Evolutionary conservation across 106 monocot genomes (phyloP).

Genomic region (Phalaenopsis equestris): DNA sequence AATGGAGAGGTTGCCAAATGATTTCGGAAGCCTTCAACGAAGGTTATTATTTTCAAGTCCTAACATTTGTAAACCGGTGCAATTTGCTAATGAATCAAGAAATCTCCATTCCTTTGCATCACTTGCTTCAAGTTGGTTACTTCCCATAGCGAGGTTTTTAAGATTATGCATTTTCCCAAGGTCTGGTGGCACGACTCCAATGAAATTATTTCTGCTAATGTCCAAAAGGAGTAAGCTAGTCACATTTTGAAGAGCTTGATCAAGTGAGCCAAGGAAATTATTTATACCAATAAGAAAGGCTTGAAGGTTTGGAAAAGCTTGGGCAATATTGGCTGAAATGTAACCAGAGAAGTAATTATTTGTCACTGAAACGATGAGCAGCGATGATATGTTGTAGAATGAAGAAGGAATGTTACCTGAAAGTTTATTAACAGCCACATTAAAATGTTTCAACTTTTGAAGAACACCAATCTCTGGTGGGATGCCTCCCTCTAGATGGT

Average conservation of each 20-base stretch:
- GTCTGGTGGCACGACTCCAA: conserved; percentile 11
- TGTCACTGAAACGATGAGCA: conserved; percentile 10
- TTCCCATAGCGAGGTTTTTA: background rate
- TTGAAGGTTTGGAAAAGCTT: background rate
- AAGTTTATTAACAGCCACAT: background rate
- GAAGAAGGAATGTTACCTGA: conserved; percentile 24
- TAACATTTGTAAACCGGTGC: too few species aligned
- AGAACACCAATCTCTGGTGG: background rate
- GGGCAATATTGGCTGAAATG: conserved; percentile 12
- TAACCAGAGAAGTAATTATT: conserved; percentile 14
- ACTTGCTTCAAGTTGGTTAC: conserved; percentile 2
- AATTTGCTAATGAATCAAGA: too few species aligned
- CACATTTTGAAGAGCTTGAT: background rate
- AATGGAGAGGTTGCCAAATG: background rate
- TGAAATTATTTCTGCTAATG: conserved; percentile 5
- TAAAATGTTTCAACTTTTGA: background rate
- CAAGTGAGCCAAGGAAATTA: background rate
- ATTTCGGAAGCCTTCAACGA: background rate
- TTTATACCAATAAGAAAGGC: background rate
- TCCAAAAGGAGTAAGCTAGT: conserved; percentile 3
- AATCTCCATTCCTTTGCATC: too few species aligned
- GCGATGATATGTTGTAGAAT: conserved; percentile 10
- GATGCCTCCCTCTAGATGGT: conserved; percentile 18
- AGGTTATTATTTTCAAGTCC: too few species aligned
- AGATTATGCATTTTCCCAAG: conserved; percentile 10